Base-by-base conservation (phyloP, 257 asterid genomes). In the Fraxinus quadrangulata region DNA sequence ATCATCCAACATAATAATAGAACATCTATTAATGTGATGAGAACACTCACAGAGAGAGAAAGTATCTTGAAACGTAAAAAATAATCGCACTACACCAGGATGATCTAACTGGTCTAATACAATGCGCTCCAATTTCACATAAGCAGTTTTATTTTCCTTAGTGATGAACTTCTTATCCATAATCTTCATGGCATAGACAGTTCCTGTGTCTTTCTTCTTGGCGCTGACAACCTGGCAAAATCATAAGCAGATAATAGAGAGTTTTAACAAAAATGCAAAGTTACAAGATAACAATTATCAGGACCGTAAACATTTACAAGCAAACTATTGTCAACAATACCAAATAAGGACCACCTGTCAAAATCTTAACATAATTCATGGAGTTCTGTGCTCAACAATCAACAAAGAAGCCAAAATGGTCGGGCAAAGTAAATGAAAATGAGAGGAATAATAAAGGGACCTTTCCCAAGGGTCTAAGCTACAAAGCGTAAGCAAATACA, bases 131-230 rank as follows among this genome's bases (percentile, higher is more conserved):
- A 96, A 85, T 80, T 96, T 93, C 77, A 96, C 99, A 86, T 96
- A 96, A 71, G 99, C 97, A 4, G 97, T 93, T 87, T 96, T 96
- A 80, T 93, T 96, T 89, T 93, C 98, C 89, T 93, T 96, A 4
- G 98, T 93, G 81, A 96, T 93, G 89, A 96, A 96, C 78, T 89
- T 93, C 78, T 96, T 96, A 83, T 96, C 97, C 99, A 96, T 96
- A 82, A 96, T 93, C 85, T 96, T 96, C 97, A 92, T 85, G 47
- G 98, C 99, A 80, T 92, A 96, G n/a, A 93, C 86, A 78, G 40
- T 83, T 33, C 95, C 92, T 0, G 97, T 92, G 81, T 96, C 99
- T 86, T 92, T 93, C 94, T 96, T 96, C 86, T 77, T 92, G 30
- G 98, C 99, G 84, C 97, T 87, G 42, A 96, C 98, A 82, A 96